phyloP scores from a whole-genome alignment of 2,329 filamentous ascomycete species.

The Venturia nashicola region DNA sequence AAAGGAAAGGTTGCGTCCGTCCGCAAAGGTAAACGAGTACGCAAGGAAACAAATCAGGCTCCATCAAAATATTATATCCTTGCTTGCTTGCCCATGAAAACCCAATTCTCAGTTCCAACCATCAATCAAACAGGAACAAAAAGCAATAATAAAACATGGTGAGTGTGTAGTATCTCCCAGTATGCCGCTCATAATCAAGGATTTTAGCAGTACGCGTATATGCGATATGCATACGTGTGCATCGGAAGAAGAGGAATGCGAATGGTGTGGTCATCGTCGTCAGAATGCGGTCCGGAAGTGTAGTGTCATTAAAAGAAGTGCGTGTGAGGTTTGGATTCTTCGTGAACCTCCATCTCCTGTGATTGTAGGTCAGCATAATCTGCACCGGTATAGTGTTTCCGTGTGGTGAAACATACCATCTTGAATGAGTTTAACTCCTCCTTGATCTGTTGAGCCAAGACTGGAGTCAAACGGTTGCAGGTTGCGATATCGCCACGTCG shows the following conservation, averaged over 20 bases:
- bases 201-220: neutral
- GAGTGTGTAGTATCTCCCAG: neutral
- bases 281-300: neutral
- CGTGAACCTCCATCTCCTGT: conserved; percentile 99
- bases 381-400: neutral
- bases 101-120: neutral
- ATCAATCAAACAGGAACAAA: neutral
- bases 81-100: conserved; percentile 2
- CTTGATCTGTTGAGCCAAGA: conserved; percentile 97
- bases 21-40: neutral
- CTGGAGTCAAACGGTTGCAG: conserved; percentile 92
- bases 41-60: neutral
- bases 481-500: conserved; percentile 91
- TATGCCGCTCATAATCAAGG: conserved; percentile 1
- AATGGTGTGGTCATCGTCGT: neutral
- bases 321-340: conserved; percentile 97
- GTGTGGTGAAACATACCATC: conserved; percentile 56
- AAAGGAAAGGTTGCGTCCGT: neutral
- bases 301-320: conserved; percentile 72
- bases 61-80: conserved; percentile 3
- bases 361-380: conserved; percentile 25
- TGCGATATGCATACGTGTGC: neutral
- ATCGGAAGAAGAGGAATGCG: neutral
- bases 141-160: conserved; percentile 5
- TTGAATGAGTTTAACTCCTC: conserved; percentile 99